These are phyloP conservation scores for Ophiocordyceps camponoti-floridani DNA, from an alignment of 2,329 filamentous ascomycete genomes.

Conservation along the genomic window DNA sequence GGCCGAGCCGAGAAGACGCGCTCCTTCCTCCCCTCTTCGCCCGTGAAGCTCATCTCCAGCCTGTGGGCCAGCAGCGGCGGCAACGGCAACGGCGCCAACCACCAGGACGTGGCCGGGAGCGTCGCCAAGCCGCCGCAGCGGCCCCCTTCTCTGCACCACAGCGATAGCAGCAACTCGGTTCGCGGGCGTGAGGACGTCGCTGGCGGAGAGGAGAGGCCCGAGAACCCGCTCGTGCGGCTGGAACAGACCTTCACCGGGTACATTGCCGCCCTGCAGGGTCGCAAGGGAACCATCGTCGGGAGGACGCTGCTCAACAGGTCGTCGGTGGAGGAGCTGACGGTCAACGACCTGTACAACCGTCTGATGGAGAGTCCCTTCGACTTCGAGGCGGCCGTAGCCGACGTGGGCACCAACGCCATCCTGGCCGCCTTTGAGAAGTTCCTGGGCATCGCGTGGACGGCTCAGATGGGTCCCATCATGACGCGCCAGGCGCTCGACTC, in stretches of 20 bases:
- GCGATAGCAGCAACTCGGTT: conserved; percentile 31
- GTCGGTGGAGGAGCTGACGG: conserved; percentile 55
- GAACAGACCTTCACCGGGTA: conserved; percentile 80
- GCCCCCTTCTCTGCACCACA: conserved; percentile 20
- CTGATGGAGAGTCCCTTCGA: conserved; percentile 71
- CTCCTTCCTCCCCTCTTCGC: conserved; percentile 63
- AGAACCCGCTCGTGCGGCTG: conserved; percentile 52
- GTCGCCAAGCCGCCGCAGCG: conserved; percentile 14
- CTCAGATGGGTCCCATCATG: conserved; percentile 75
- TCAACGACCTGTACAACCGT: conserved; percentile 83
- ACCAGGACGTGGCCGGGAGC: conserved; percentile 13
- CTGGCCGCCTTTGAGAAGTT: conserved; percentile 94
- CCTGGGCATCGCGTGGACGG: conserved; percentile 69
- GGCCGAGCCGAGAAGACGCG: conserved; percentile 45
- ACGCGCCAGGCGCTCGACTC: conserved; percentile 47
- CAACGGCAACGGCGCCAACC: conserved; percentile 13
- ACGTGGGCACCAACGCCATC: conserved; percentile 65
- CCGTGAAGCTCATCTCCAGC: conserved; percentile 77
- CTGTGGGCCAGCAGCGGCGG: conserved; percentile 48
- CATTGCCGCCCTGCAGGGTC: conserved; percentile 61
- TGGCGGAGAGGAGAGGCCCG: conserved; percentile 31
- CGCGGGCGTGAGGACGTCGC: conserved; percentile 29
- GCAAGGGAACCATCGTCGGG: conserved; percentile 75
- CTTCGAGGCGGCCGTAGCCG: conserved; percentile 51
- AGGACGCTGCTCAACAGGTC: conserved; percentile 53